Evolutionary conservation across 2,329 filamentous ascomycete genomes (phyloP), one percentile per base, ranked within the genome.

Genomic region (Drechslerella dactyloides): DNA sequence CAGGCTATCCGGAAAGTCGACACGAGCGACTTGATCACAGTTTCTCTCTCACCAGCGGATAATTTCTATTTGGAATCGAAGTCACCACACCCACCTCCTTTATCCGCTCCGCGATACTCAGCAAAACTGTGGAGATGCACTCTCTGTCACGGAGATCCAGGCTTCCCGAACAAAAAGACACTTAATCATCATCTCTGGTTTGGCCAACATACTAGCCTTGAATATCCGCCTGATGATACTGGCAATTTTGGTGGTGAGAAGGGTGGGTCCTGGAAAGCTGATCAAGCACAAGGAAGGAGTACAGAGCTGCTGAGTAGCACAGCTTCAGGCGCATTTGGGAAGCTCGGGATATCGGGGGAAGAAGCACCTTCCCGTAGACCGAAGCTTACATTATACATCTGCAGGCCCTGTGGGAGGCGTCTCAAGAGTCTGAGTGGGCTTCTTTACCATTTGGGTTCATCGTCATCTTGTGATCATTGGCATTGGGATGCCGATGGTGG

Each of bases 361-460:
- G 27, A 8, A 33, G 27, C 8, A 8, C 8, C 27, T 33, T 3
- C 27, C 27, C 24, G 21, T 21, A 21, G 19, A 6, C 11, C 3
- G 3, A 4, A 10, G 10, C 24, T n/a, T 17, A 8, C 8, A 4
- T 30, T 30, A 7, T 60, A 52, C 13, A 40, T 52, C 2, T 60
- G 57, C 13, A 37, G 46, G 17, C 17, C 19, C 57, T 60, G 57
- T 27, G 57, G 46, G 10, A 40, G 27, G 6, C 30, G 40, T 17
- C 52, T 60, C 13, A 24, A 5, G 6, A 21, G 17, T 1, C n/a
- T 60, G 7, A 40, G 35, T 15, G 57, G 27, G 8, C 57, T 60
- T n/a, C 21, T 52, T 11, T 33, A 51, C 7, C 57, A 52, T 42
- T 13, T 60, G 8, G 44, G 52, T 13, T 13, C 11, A 13, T 17